Percentiles rank a stretch among this genome's conserved stretches.
Evolutionary conservation across 73 alveolate species (phyloP).

Genomic region (Stentor coeruleus): DNA sequence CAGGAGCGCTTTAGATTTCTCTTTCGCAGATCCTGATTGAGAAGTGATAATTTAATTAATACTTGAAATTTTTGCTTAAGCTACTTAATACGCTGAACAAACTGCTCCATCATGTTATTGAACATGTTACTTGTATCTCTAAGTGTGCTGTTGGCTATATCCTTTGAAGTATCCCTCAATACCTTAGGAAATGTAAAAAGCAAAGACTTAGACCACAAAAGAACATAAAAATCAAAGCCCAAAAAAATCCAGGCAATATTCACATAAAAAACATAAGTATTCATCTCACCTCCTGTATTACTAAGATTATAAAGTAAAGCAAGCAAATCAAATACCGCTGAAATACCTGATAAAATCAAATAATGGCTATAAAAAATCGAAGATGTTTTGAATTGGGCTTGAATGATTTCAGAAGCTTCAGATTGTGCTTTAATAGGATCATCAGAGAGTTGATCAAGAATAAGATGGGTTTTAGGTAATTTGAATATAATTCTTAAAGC

Average conservation of each 20-base stretch:
- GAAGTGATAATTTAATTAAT: no score
- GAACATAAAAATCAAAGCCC: background rate
- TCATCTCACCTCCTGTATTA: background rate
- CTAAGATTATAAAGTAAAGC: background rate
- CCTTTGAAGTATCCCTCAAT: background rate
- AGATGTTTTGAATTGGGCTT: background rate
- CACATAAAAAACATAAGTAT: background rate
- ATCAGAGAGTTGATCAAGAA: background rate
- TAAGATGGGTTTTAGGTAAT: background rate
- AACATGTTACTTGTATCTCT: background rate
- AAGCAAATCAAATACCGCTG: background rate
- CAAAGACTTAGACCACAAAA: background rate
- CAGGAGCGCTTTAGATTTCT: background rate
- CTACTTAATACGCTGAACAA: no score
- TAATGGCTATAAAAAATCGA: background rate
- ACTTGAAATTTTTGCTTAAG: no score
- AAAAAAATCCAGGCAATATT: background rate
- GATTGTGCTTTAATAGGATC: background rate
- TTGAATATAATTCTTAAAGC: background rate
- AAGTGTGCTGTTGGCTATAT: background rate
- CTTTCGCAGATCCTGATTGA: slow-evolving; percentile 4
- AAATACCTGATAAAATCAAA: background rate
- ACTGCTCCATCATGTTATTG: no score
- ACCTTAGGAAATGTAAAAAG: background rate
- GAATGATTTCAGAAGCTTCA: background rate